phyloP scores from a whole-genome alignment of 2,329 filamentous ascomycete species.

The Purpureocillium takamizusanense region DNA sequence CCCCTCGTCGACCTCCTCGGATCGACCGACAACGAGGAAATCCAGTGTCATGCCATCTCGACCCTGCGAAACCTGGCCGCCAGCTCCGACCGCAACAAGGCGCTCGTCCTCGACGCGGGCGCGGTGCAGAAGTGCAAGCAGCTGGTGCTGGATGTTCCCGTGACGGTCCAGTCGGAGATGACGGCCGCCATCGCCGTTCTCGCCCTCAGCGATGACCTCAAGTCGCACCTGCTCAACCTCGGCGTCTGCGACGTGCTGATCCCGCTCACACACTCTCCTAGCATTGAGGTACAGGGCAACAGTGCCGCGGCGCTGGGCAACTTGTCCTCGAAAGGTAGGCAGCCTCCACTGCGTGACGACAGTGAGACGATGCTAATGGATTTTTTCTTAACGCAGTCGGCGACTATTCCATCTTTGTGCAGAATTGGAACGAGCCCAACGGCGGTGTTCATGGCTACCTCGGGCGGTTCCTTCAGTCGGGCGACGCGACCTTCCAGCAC shows the following conservation, averaged over 20 bases:
- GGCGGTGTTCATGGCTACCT: constrained; percentile 95
- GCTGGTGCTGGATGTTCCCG: constrained; percentile 81
- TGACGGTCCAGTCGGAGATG: constrained; percentile 98
- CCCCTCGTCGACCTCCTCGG: constrained; percentile 89
- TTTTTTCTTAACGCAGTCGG: constrained; percentile 53
- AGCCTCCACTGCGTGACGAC: neutral
- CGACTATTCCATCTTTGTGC: constrained; percentile 92
- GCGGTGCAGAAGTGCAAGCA: constrained; percentile 99
- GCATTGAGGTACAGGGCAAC: constrained; percentile 97
- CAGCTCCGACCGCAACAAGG: constrained; percentile 96
- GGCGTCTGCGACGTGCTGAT: constrained; percentile 96
- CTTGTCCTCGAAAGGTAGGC: constrained; percentile 85
- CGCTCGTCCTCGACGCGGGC: constrained; percentile 90
- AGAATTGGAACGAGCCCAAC: constrained; percentile 85
- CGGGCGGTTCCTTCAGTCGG: constrained; percentile 83
- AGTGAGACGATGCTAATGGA: constrained; percentile 4
- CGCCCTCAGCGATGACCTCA: constrained; percentile 90
- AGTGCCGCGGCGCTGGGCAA: constrained; percentile 94
- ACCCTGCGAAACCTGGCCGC: constrained; percentile 91
- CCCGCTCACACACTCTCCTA: constrained; percentile 86
- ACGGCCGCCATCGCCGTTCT: constrained; percentile 97
- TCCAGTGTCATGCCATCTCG: constrained; percentile 97
- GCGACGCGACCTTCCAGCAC: constrained; percentile 95
- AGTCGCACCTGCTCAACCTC: constrained; percentile 79
- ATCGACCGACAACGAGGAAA: constrained; percentile 95